These are phyloP conservation scores for Strobilomyces confusus DNA, from an alignment of 768 basidiomycete genomes.

Conservation along the genomic window DNA sequence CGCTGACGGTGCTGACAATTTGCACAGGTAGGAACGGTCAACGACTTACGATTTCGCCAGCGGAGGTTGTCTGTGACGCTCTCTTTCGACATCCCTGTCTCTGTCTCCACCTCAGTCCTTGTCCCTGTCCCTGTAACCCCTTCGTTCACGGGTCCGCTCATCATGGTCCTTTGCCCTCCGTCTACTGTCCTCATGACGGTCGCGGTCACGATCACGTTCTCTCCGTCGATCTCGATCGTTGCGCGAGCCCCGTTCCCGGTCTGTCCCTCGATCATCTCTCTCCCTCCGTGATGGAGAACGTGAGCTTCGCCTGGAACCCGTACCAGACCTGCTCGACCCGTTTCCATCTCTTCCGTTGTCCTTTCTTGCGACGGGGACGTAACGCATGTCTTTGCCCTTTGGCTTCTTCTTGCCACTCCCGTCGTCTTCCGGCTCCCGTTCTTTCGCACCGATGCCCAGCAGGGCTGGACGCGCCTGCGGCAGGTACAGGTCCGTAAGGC, in stretches of 20 bases:
- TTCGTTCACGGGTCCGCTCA: slow-evolving; percentile 16
- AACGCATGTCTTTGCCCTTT: slow-evolving; percentile 59
- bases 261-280: slow-evolving; percentile 4
- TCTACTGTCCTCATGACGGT: slow-evolving; percentile 10
- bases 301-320: slow-evolving; percentile 47
- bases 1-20: too few relatives aligned
- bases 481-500: slow-evolving; percentile 71
- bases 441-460: slow-evolving; percentile 92
- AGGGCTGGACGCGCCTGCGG: slow-evolving; percentile 81
- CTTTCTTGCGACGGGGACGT: slow-evolving; percentile 77
- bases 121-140: slow-evolving; percentile 11
- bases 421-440: slow-evolving; percentile 68
- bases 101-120: slow-evolving; percentile 14
- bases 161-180: slow-evolving; percentile 13
- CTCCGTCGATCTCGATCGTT: slow-evolving; percentile 15
- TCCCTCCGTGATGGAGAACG: slow-evolving; percentile 40
- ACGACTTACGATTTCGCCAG: too few relatives aligned
- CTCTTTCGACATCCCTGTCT: slow-evolving; percentile 24
- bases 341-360: slow-evolving; percentile 42
- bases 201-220: slow-evolving; percentile 11
- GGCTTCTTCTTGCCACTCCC: slow-evolving; percentile 55
- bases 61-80: not conserved
- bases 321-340: slow-evolving; percentile 33
- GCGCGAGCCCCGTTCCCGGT: slow-evolving; percentile 10
- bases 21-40: too few relatives aligned